A percentile compares a stretch with the other conserved stretches of the same genome.
Evolutionary conservation across 306 rosid genomes (phyloP).

Genomic region (Oemleria cerasiformis): DNA sequence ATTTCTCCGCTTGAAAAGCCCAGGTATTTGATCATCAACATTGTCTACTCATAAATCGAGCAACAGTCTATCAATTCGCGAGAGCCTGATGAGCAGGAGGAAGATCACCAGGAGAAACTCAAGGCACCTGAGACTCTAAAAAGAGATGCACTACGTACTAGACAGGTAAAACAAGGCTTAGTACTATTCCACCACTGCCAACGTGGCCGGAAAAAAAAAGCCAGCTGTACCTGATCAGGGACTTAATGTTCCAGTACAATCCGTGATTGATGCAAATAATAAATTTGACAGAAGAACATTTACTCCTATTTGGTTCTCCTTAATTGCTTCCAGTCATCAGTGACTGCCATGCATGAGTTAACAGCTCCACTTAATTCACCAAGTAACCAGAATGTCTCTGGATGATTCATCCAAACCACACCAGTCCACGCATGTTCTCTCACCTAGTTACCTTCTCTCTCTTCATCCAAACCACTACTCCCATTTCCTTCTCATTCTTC

Average conservation of each 20-base stretch:
- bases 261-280: constrained; percentile 18
- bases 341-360: too few relatives aligned
- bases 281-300: constrained; percentile 16
- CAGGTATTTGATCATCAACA: constrained; percentile 38
- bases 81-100: constrained; percentile 27
- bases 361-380: too few relatives aligned
- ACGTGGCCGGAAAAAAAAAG: constrained; percentile 21
- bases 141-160: constrained; percentile 10
- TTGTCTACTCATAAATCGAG: not conserved
- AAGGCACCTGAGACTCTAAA: constrained; percentile 13
- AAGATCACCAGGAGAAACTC: not conserved
- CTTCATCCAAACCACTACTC: not conserved
- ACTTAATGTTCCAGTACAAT: constrained; percentile 34
- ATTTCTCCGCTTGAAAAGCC: constrained; percentile 52
- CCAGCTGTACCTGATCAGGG: constrained; percentile 20
- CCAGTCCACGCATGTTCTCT: not conserved
- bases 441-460: too few relatives aligned
- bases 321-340: constrained; percentile 56
- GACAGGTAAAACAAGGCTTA: constrained; percentile 32
- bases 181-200: too few relatives aligned
- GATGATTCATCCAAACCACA: not conserved
- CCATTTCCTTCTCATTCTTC: not conserved
- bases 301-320: constrained; percentile 54
- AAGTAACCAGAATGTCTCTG: not conserved
- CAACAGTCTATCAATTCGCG: constrained; percentile 19